Base-by-base conservation (phyloP, 192 early-diverging fungal species). In the Endogone sp. region DNA sequence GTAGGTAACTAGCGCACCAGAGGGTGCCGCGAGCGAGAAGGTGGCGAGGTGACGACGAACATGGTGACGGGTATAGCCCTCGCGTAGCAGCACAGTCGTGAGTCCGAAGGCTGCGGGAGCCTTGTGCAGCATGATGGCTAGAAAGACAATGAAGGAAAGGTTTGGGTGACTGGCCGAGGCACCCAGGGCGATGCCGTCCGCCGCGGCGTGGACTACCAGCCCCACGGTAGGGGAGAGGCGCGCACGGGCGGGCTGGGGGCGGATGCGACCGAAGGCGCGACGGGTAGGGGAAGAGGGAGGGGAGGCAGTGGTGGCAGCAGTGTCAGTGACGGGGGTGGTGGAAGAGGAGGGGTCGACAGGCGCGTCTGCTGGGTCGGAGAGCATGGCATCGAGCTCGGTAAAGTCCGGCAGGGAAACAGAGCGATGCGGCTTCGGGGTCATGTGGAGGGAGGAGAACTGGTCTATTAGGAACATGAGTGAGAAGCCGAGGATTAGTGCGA, bases 51-150 rank as follows among this genome's bases (percentile, higher is more conserved):
- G 91, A 27, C 89, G 80, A 29, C 88, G 85, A 57, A 95, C 85
- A 62, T 84, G 83, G 20, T 83, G 80, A 31, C 79, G 76, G 8
- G 84, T 81, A 65, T 86, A 79, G 3, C 93, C 89, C 63, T 93
- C 88, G 65, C 88, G 82, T 62, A 97, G 79, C 22, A 98, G 81
- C n/a, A 93, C 90, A 1, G 93, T 95, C 22, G 91, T 84, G 9
- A 98, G 82, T 0, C 94, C 95, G 77, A 98, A 95, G 0, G 96
- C 94, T 4, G 92, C 88, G 2, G 96, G 96, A 4, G 94, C 95
- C 78, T 98, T 98, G 84, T 98, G 96, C 28, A 98, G 79, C 85
- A 97, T 91, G 66, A 98, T 93, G 3, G 96, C 96, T 22, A 98
- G 60, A 71, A 97, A 98, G 23, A 98, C 92, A 10, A 98, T 89